phyloP scores from a whole-genome alignment of 441 rosid genomes.

The Syzygium malaccense region DNA sequence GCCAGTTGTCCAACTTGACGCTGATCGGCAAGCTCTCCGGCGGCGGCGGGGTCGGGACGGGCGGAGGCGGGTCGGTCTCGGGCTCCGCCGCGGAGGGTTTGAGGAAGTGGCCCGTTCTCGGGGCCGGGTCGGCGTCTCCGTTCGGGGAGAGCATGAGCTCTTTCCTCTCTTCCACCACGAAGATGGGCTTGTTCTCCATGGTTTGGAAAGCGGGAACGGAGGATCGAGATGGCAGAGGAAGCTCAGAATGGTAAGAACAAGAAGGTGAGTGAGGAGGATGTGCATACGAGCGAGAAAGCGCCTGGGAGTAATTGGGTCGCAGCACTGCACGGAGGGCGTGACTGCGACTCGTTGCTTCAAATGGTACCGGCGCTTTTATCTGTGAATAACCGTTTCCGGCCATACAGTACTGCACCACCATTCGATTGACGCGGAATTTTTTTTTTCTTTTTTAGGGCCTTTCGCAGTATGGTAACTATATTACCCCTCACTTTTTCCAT shows the following conservation, averaged over 20 bases:
- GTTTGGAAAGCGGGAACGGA: background rate
- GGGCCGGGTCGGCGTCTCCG: conserved; percentile 2
- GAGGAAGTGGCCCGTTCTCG: conserved; percentile 18
- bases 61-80: background rate
- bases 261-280: background rate
- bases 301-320: background rate
- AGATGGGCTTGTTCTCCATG: background rate
- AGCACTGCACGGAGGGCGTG: background rate
- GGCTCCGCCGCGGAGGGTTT: conserved; percentile 7
- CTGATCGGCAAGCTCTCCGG: background rate
- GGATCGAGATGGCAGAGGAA: background rate
- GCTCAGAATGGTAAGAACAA: background rate
- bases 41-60: background rate
- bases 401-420: background rate
- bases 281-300: background rate
- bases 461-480: too few relatives aligned
- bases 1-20: background rate
- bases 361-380: background rate
- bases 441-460: too few relatives aligned
- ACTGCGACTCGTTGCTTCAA: background rate
- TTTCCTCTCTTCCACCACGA: conserved; percentile 5
- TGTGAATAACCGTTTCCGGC: background rate
- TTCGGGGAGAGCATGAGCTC: conserved; percentile 13
- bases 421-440: background rate
- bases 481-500: too few relatives aligned